A percentile compares a stretch with the other conserved stretches of the same genome.
Evolutionary conservation across 2,329 filamentous ascomycete species (phyloP).

Genomic region (Chrysoporthe puriensis): DNA sequence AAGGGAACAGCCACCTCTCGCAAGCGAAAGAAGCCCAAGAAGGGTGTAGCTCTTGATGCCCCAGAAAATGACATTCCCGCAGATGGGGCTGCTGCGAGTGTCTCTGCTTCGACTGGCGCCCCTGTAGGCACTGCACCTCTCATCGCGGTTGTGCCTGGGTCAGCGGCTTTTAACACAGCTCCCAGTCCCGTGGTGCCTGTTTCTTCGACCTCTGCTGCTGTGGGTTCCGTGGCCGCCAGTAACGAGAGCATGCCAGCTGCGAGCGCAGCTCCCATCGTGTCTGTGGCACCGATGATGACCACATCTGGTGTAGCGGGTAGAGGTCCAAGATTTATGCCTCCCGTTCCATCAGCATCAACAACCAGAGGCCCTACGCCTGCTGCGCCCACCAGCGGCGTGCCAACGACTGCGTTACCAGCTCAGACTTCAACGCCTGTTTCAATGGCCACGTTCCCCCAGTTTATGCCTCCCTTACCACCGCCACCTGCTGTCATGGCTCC

Average conservation of each 20-base stretch:
- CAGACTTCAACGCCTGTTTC: too few relatives aligned
- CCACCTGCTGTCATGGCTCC: too few relatives aligned
- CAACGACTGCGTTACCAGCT: neutral
- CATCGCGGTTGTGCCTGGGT: neutral
- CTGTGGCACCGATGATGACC: neutral
- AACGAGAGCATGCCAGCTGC: neutral
- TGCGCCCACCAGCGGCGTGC: neutral
- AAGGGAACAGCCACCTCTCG: neutral
- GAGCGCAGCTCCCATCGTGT: neutral
- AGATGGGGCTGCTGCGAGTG: neutral
- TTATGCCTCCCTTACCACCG: too few relatives aligned
- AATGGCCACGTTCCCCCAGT: too few relatives aligned
- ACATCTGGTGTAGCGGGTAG: neutral
- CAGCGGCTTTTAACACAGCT: neutral
- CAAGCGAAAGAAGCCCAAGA: constrained; percentile 1
- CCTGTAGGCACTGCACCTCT: too few relatives aligned
- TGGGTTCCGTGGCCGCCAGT: neutral
- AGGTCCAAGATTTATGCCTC: constrained; percentile 2
- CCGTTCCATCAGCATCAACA: neutral
- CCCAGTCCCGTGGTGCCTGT: too few relatives aligned
- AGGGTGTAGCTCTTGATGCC: neutral
- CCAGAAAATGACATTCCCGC: neutral
- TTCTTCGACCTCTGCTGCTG: neutral
- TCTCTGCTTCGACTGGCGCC: neutral
- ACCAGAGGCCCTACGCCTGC: neutral